These are phyloP conservation scores for Globomyces pollinis-pini DNA, from an alignment of 192 early-diverging fungal genomes.

Conservation along the genomic window DNA sequence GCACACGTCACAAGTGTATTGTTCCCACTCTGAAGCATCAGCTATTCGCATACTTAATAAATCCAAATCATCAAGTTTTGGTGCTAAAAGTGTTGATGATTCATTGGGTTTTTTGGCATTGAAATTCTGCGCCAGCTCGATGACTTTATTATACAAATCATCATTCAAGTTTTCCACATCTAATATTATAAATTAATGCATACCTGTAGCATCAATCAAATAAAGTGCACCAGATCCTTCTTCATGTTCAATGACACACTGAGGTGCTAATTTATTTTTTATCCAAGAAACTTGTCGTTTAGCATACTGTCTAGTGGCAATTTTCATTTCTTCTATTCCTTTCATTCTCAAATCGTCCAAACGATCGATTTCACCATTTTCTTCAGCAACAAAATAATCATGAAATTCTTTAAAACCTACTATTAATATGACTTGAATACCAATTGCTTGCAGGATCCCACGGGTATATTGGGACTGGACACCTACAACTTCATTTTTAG, in stretches of 20 bases:
- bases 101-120: not conserved
- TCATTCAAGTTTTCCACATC: not conserved
- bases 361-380: constrained; percentile 14
- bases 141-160: not conserved
- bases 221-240: constrained; percentile 1
- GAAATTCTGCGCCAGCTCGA: constrained; percentile 3
- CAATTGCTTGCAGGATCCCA: constrained; percentile 70
- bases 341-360: constrained; percentile 30
- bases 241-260: constrained; percentile 7
- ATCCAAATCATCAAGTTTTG: not conserved
- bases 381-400: constrained; percentile 43
- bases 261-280: constrained; percentile 53
- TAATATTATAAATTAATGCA: not conserved
- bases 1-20: not conserved
- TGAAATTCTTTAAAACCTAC: constrained; percentile 80
- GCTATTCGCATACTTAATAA: too few relatives aligned
- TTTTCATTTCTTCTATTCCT: constrained; percentile 77
- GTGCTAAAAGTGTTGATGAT: not conserved
- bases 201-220: constrained; percentile 10
- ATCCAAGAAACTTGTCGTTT: constrained; percentile 76
- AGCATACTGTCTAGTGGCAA: constrained; percentile 81
- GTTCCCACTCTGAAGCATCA: constrained; percentile 8
- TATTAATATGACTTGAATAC: not conserved
- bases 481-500: constrained; percentile 18
- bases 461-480: constrained; percentile 31